phyloP scores from a whole-genome alignment of 108 stramenopile genomes.

The Halocafeteria seosinensis region DNA sequence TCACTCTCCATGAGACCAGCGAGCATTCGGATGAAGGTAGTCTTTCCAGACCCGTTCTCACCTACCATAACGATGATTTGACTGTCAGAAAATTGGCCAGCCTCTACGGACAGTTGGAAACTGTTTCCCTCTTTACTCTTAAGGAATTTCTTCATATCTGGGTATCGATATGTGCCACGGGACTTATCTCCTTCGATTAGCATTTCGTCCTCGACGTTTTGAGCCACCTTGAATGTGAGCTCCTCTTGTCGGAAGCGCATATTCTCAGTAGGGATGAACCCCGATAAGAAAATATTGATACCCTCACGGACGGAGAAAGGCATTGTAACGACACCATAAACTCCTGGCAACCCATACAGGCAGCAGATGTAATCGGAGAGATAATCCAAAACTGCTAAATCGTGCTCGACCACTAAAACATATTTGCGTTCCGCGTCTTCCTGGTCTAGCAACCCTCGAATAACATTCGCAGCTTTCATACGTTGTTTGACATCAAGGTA shows the following conservation, averaged over 20 bases:
- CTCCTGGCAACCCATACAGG: slow-evolving; percentile 78
- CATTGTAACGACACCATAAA: slow-evolving; percentile 99
- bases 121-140: slow-evolving; percentile 35
- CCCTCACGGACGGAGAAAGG: slow-evolving; percentile 89
- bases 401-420: slow-evolving; percentile 94
- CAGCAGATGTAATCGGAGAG: slow-evolving; percentile 93
- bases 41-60: slow-evolving; percentile 65
- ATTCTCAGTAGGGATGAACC: slow-evolving; percentile 96
- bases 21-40: slow-evolving; percentile 47
- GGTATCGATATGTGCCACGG: slow-evolving; percentile 52
- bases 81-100: slow-evolving; percentile 77
- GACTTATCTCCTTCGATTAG: not conserved
- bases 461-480: slow-evolving; percentile 80
- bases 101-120: slow-evolving; percentile 82
- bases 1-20: slow-evolving; percentile 89
- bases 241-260: slow-evolving; percentile 86
- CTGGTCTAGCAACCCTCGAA: slow-evolving; percentile 59
- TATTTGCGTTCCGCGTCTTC: slow-evolving; percentile 25
- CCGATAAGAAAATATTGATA: slow-evolving; percentile 96
- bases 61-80: slow-evolving; percentile 92
- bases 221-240: slow-evolving; percentile 79
- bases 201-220: slow-evolving; percentile 24
- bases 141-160: slow-evolving; percentile 90
- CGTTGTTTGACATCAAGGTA: slow-evolving; percentile 97
- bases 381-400: slow-evolving; percentile 95